These are phyloP conservation scores for Clitoria ternatea DNA, from an alignment of 306 rosid species.

Conservation along the genomic window DNA sequence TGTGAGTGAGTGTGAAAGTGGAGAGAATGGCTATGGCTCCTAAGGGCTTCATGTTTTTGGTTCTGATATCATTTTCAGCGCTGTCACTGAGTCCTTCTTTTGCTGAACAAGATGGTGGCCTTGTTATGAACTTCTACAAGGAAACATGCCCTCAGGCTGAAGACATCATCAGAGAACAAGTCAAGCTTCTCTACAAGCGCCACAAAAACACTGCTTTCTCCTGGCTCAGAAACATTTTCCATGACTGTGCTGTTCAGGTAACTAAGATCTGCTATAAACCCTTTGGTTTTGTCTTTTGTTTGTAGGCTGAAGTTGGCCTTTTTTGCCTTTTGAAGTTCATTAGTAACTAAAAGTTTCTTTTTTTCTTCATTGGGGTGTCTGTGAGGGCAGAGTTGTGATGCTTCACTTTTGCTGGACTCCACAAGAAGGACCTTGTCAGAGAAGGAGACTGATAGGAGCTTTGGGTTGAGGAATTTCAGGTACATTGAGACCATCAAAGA, in stretches of 20 bases:
- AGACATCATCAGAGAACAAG: conserved; percentile 87
- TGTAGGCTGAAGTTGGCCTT: neutral
- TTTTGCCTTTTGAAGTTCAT: too few relatives aligned
- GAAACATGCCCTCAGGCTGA: conserved; percentile 97
- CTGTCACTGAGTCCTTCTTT: conserved; percentile 27
- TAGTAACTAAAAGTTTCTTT: neutral
- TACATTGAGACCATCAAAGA: conserved; percentile 92
- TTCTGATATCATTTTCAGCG: conserved; percentile 46
- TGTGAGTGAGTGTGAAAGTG: conserved; percentile 4
- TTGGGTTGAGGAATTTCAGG: conserved; percentile 93
- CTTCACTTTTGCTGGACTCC: conserved; percentile 86
- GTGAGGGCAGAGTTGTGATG: conserved; percentile 75
- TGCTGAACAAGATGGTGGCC: conserved; percentile 51
- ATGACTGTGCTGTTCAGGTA: conserved; percentile 96
- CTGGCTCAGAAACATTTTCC: conserved; percentile 97
- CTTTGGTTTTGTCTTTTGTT: neutral
- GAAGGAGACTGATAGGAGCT: conserved; percentile 94
- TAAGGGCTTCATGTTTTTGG: conserved; percentile 42
- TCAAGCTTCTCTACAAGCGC: conserved; percentile 93
- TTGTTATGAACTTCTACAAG: conserved; percentile 75
- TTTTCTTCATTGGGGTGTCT: neutral
- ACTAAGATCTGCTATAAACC: neutral
- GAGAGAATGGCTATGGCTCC: conserved; percentile 47
- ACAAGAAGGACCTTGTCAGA: conserved; percentile 86
- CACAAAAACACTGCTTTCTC: conserved; percentile 99